Evolutionary conservation across 176 grass and related monocot species (phyloP).

Genomic region (Carex kokanica): DNA sequence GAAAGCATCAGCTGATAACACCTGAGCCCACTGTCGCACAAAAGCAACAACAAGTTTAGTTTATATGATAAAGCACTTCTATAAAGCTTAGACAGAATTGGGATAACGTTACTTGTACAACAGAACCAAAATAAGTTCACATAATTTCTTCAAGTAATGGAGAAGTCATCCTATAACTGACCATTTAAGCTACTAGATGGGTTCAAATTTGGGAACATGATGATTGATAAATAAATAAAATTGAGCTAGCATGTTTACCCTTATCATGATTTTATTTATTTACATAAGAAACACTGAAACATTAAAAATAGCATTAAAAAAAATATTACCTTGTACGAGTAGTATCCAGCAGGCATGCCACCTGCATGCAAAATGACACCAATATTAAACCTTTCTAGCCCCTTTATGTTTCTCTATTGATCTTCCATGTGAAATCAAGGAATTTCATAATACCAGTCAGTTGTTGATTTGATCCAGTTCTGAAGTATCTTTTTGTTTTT

Average conservation of each 20-base stretch:
- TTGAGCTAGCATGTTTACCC: too few species aligned
- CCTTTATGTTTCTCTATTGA: neutral
- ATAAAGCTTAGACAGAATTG: neutral
- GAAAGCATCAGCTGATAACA: slow-evolving; percentile 86
- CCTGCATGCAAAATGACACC: too few species aligned
- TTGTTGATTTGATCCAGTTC: neutral
- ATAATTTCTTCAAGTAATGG: neutral
- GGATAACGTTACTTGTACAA: neutral
- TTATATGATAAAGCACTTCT: neutral
- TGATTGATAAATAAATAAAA: too few species aligned
- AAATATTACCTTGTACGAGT: too few species aligned
- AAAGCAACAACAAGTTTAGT: neutral
- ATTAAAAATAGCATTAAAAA: too few species aligned
- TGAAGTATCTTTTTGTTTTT: neutral
- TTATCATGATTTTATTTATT: too few species aligned
- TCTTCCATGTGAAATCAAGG: too few species aligned
- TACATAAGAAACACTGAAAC: too few species aligned
- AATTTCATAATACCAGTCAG: neutral
- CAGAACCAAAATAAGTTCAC: neutral
- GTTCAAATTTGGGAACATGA: too few species aligned
- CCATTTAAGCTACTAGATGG: too few species aligned
- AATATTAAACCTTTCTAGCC: too few species aligned
- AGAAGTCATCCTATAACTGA: neutral
- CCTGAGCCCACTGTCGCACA: slow-evolving; percentile 65
- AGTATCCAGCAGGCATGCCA: too few species aligned